Conservation (phyloP, 2,329 filamentous ascomycete genomes). For the Monilinia aucupariae region DNA sequence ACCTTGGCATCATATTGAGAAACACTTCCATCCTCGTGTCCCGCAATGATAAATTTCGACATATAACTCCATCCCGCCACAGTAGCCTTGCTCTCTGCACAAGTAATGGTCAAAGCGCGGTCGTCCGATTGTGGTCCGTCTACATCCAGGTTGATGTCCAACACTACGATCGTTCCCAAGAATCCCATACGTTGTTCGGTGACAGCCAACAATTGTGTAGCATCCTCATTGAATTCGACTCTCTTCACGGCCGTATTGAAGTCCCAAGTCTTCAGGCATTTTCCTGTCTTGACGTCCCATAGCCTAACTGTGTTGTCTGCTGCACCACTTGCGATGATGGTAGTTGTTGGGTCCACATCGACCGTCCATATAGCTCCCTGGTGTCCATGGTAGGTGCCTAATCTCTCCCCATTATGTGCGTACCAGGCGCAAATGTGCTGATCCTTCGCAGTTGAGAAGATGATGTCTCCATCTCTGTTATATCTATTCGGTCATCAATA, state of each 20-base stretch:
- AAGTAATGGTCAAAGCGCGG: conserved; percentile 79
- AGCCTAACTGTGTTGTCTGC: conserved; percentile 97
- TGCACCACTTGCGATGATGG: conserved; percentile 87
- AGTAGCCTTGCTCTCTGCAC: conserved; percentile 92
- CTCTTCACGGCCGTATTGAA: conserved; percentile 96
- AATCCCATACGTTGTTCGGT: conserved; percentile 99
- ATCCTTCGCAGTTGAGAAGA: conserved; percentile 95
- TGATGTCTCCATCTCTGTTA: conserved; percentile 90
- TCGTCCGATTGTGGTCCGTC: conserved; percentile 81
- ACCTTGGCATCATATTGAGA: conserved; percentile 89
- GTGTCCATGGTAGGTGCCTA: conserved; percentile 95
- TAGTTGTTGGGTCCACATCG: conserved; percentile 88
- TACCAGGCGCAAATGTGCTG: conserved; percentile 97
- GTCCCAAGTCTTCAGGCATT: conserved; percentile 94
- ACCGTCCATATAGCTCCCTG: conserved; percentile 98
- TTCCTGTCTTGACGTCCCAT: conserved; percentile 92
- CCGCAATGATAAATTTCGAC: conserved; percentile 92
- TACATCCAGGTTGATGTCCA: conserved; percentile 80
- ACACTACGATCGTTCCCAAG: conserved; percentile 86
- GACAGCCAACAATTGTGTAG: conserved; percentile 81
- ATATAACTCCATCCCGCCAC: conserved; percentile 96
- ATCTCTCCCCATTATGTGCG: conserved; percentile 93
- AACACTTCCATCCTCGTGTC: conserved; percentile 92
- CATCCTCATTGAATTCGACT: conserved; percentile 95
- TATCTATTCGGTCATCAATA: conserved; percentile 49